Conservation (phyloP, 179 eudicot genomes). For the Spinacia oleracea region DNA sequence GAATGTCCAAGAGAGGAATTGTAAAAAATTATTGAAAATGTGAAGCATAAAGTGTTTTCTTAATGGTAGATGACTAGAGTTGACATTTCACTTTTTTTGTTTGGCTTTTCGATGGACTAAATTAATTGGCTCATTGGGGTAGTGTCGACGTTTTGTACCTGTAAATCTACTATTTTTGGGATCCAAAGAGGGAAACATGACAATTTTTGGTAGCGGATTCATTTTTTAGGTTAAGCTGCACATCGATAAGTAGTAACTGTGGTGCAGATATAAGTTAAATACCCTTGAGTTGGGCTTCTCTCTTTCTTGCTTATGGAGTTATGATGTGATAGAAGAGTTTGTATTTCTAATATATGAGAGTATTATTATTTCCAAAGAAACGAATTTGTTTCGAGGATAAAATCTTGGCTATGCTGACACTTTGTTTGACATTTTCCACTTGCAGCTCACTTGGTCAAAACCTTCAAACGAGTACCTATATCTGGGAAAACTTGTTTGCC, state of each 20-base stretch:
- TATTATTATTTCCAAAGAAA: not conserved
- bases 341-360: not conserved
- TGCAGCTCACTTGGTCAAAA: conserved; percentile 97
- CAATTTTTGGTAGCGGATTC: too few species aligned
- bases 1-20: too few species aligned
- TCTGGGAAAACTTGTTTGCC: conserved; percentile 84
- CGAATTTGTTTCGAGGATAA: not conserved
- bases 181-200: not conserved
- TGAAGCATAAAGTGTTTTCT: too few species aligned
- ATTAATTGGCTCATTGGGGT: not conserved
- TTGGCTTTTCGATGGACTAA: too few species aligned
- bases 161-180: not conserved
- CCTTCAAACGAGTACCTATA: conserved; percentile 78
- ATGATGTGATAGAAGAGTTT: too few species aligned
- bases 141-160: not conserved
- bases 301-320: too few species aligned
- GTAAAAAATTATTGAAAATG: too few species aligned
- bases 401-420: conserved; percentile 13
- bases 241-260: not conserved
- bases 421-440: conserved; percentile 19
- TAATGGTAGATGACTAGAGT: too few species aligned
- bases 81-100: too few species aligned
- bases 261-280: not conserved
- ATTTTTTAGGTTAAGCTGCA: too few species aligned
- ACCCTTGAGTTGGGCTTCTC: too few species aligned